Conservation (phyloP, 2,329 filamentous ascomycete genomes). For the Fusarium pseudonygamai region DNA sequence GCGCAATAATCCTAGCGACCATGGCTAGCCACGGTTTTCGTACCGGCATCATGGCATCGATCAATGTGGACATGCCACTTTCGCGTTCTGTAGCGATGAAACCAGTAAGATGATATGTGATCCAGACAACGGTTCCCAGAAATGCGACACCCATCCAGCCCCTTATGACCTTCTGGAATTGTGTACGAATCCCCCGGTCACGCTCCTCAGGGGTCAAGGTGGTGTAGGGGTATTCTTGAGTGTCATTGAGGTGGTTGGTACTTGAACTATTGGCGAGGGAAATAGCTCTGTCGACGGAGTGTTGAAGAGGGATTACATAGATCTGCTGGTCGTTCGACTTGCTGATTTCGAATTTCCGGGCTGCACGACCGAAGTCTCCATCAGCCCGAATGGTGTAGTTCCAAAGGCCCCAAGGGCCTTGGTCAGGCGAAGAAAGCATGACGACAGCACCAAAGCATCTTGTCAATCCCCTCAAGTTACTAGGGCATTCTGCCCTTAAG, state of each 20-base stretch:
- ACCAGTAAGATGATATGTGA: conserved; percentile 88
- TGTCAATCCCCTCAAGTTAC: conserved; percentile 72
- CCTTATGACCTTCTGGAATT: conserved; percentile 77
- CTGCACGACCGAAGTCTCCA: conserved; percentile 67
- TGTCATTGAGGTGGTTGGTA: conserved; percentile 49
- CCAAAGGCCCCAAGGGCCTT: conserved; percentile 75
- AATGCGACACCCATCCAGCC: conserved; percentile 82
- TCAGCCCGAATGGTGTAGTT: conserved; percentile 88
- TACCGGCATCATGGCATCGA: conserved; percentile 92
- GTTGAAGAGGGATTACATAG: conserved; percentile 82
- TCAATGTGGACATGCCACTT: conserved; percentile 84
- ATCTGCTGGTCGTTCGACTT: conserved; percentile 79
- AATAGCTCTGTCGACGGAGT: conserved; percentile 80
- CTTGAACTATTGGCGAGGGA: conserved; percentile 59
- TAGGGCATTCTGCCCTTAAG: conserved; percentile 70
- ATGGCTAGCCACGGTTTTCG: conserved; percentile 79
- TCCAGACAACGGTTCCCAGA: conserved; percentile 80
- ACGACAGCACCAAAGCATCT: conserved; percentile 77
- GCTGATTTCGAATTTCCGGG: conserved; percentile 70
- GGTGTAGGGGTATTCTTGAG: conserved; percentile 79
- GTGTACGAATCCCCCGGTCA: conserved; percentile 68
- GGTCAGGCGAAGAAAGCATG: conserved; percentile 78
- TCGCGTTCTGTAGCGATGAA: conserved; percentile 88
- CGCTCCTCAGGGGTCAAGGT: conserved; percentile 74
- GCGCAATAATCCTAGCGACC: conserved; percentile 78